Conservation (phyloP, 192 early-diverging fungal genomes). For the Radiomyces spectabilis region DNA sequence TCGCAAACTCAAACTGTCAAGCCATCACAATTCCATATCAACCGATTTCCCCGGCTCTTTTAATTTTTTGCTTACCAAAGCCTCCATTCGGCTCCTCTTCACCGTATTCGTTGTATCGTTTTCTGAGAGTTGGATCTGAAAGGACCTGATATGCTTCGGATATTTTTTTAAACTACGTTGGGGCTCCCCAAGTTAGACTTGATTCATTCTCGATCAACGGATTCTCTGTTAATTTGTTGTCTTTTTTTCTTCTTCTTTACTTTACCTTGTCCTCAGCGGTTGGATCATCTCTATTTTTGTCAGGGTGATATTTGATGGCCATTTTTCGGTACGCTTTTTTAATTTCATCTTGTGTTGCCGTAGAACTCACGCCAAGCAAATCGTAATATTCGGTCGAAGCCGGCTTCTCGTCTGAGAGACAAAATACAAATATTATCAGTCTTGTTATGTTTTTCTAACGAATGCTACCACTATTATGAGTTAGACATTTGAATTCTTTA, state of each 20-base stretch:
- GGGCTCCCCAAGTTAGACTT: too few species aligned
- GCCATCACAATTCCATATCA: not conserved
- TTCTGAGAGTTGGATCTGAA: constrained; percentile 83
- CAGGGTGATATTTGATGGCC: constrained; percentile 86
- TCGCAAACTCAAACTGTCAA: not conserved
- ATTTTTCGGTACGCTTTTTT: constrained; percentile 89
- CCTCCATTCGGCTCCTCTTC: constrained; percentile 58
- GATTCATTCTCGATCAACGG: too few species aligned
- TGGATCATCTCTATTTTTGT: constrained; percentile 54
- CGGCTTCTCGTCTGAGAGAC: constrained; percentile 56
- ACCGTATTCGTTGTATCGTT: constrained; percentile 84
- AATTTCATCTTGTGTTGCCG: constrained; percentile 76
- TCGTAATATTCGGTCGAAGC: constrained; percentile 88
- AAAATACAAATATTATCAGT: constrained; percentile 80
- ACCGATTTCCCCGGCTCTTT: not conserved
- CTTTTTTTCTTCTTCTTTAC: constrained; percentile 28
- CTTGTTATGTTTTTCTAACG: constrained; percentile 72
- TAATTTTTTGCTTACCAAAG: constrained; percentile 36
- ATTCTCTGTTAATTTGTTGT: not conserved
- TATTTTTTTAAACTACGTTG: constrained; percentile 88
- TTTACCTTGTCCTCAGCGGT: constrained; percentile 37
- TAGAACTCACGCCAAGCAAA: constrained; percentile 62
- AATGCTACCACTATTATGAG: not conserved
- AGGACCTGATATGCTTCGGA: constrained; percentile 97
- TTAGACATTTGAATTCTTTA: too few species aligned